Conservation (phyloP, 1,284 basidiomycete genomes). For the Ustilago xerochloae region DNA sequence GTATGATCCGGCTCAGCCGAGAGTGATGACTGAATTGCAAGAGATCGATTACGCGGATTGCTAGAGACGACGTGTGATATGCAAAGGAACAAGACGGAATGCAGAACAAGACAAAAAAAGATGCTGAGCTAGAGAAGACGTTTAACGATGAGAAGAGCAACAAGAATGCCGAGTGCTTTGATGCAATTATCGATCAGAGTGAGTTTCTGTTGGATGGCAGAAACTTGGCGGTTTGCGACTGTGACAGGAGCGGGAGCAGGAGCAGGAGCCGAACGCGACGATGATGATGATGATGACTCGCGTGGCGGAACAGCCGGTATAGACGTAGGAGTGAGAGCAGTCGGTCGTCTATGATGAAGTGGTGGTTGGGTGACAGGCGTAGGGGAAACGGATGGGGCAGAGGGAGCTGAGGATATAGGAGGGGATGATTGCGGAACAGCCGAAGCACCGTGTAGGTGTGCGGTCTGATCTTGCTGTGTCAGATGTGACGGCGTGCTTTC, state of each 20-base stretch:
- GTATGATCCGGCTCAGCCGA: neutral
- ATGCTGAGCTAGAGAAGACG: constrained; percentile 25
- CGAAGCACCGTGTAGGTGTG: neutral
- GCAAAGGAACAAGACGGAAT: neutral
- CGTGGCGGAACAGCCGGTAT: neutral
- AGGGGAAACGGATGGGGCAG: neutral
- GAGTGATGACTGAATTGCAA: neutral
- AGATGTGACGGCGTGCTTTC: neutral
- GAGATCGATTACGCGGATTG: neutral
- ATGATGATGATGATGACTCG: constrained; percentile 1
- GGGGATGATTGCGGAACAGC: neutral
- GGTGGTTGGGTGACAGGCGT: neutral
- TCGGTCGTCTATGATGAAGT: neutral
- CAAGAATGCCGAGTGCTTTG: constrained; percentile 35
- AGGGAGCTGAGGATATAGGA: neutral
- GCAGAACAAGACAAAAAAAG: neutral
- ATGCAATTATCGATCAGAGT: constrained; percentile 43
- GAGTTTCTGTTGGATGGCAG: constrained; percentile 29
- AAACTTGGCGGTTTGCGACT: constrained; percentile 1
- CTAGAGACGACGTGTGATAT: neutral
- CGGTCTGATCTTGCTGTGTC: neutral
- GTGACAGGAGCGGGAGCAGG: neutral
- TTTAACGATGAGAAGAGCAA: constrained; percentile 42
- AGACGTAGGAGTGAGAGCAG: neutral
- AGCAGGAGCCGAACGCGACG: neutral